Evolutionary conservation across 2,329 filamentous ascomycete genomes (phyloP).

Genomic region (Tolypocladium ophioglossoides): DNA sequence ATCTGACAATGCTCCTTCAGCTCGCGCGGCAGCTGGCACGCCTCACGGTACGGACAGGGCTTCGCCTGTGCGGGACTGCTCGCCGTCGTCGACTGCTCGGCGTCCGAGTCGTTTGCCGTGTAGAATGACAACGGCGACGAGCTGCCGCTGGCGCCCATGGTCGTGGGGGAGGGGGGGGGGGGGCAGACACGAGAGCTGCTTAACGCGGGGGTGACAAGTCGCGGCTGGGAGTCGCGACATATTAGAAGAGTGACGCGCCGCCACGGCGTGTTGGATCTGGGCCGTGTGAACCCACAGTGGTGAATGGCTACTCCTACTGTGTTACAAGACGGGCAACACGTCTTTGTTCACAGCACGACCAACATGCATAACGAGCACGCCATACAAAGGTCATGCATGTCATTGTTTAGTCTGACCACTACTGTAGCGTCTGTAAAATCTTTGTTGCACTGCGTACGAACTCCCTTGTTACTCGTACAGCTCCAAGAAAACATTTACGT

Average conservation of each 20-base stretch:
- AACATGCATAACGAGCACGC: background rate
- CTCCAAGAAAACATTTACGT: no score
- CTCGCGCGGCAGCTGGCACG: constrained; percentile 48
- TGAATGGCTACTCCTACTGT: background rate
- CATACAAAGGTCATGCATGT: background rate
- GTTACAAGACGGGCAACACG: background rate
- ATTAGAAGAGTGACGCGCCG: background rate
- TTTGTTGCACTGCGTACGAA: no score
- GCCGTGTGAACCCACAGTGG: background rate
- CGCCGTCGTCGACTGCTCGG: constrained; percentile 21
- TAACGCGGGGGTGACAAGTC: background rate
- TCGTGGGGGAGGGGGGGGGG: background rate
- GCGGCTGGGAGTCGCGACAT: background rate
- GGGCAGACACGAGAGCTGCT: background rate
- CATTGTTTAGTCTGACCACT: background rate
- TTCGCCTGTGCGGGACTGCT: constrained; percentile 21
- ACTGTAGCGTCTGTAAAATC: no score
- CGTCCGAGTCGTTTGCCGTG: constrained; percentile 18
- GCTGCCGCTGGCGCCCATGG: constrained; percentile 7
- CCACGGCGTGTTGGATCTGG: background rate
- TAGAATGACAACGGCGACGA: constrained; percentile 25
- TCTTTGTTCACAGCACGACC: background rate
- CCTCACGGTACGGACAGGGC: constrained; percentile 37
- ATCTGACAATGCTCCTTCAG: constrained; percentile 57
- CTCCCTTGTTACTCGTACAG: no score